Evolutionary conservation across 257 asterid species (phyloP), one percentile per base, ranked within the genome.

Genomic region (Marsdenia floribunda): DNA sequence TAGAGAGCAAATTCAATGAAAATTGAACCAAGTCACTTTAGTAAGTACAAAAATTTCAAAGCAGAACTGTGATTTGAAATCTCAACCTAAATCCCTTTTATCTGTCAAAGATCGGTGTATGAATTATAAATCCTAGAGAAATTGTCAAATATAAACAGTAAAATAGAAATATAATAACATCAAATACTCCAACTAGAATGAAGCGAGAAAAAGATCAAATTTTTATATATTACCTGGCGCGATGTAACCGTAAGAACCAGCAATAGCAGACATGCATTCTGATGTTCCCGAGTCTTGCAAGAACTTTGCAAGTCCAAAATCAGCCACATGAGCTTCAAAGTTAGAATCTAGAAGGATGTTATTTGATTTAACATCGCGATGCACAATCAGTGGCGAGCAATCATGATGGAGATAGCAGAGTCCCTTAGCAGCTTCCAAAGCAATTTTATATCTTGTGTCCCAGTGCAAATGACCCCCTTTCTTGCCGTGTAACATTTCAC

Each of bases 261-360:
- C 98, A 72, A 93, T 88, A n/a, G 98, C 98, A 21, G 98, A 93
- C 98, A 93, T 93, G 85, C 97, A 93, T 73, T 93, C 98, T 0
- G 98, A 93, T 1, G 97, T 84, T 63, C 97, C 98, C 0, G 97
- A 90, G 68, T 90, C 97, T 76, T 90, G 98, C 93, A 93, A 87
- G 89, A 93, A 93, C 86, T 93, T 93, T 65, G 98, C 98, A 60
- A 93, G 95, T 44, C 98, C 98, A 63, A 93, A 93, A 88, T 93
- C 98, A 75, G 98, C 98, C 5, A 93, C 98, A 77, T 93, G 98
- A 72, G 98, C 97, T 83, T 93, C 98, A 40, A 90, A 88, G 77
- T 80, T 81, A 15, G 96, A 85, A 82, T 93, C 98, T 72, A 93
- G 54, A 19, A 93, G 90, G 52, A 93, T 93, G 71, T 93, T 93